Percentiles rank a stretch among this genome's conserved stretches.
Evolutionary conservation across 2,329 filamentous ascomycete species (phyloP).

Genomic region (Pseudomassariella vexata): DNA sequence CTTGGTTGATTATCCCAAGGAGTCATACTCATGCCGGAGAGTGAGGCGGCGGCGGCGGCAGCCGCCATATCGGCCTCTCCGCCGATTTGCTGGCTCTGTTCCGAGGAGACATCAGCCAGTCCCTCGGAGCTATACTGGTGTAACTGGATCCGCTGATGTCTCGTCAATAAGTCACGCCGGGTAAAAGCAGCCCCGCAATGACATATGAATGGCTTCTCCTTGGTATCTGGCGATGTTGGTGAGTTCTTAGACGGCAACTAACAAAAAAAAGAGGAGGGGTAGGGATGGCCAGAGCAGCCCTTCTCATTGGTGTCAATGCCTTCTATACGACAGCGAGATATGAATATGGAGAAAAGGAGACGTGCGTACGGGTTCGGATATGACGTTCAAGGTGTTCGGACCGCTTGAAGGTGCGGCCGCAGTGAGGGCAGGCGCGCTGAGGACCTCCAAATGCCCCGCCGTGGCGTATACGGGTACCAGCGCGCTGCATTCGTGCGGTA

Average conservation of each 20-base stretch:
- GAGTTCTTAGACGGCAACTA: neutral
- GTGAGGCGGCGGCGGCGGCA: constrained; percentile 22
- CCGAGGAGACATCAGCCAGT: constrained; percentile 16
- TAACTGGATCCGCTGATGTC: constrained; percentile 33
- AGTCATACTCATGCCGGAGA: constrained; percentile 25
- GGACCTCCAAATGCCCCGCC: no score
- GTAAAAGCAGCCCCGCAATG: constrained; percentile 38
- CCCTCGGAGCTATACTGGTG: constrained; percentile 21
- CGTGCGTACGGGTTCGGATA: constrained; percentile 35
- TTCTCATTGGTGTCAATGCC: no score
- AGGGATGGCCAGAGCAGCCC: constrained; percentile 2
- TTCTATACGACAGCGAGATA: no score
- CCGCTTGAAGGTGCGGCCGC: constrained; percentile 36
- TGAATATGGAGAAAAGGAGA: constrained; percentile 3
- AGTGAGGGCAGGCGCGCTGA: constrained; percentile 31
- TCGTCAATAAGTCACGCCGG: constrained; percentile 36
- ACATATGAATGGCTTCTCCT: constrained; percentile 41
- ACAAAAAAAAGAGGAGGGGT: constrained; percentile 1
- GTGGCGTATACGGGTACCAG: no score
- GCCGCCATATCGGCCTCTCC: constrained; percentile 22
- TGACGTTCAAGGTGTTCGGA: constrained; percentile 41
- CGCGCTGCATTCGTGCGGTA: no score
- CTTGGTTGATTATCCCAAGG: constrained; percentile 20
- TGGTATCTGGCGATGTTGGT: constrained; percentile 30
- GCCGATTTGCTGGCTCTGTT: constrained; percentile 18